These are phyloP conservation scores for Phaffomyces thermotolerans DNA, from an alignment of 805 yeast genomes.

Conservation along the genomic window DNA sequence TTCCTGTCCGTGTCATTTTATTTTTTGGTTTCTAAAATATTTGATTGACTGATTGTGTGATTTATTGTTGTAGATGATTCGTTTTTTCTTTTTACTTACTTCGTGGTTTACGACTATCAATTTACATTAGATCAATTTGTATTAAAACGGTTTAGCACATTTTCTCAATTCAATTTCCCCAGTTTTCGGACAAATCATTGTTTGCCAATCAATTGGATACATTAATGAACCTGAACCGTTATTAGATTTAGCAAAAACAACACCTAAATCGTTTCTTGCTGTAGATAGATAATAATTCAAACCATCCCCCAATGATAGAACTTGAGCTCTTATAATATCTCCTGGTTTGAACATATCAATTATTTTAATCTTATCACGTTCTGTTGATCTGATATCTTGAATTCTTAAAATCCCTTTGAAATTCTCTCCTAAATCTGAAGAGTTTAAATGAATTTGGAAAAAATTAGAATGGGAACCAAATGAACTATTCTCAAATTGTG, in stretches of 20 bases:
- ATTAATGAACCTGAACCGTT: slow-evolving; percentile 67
- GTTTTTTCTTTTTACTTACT: too few species aligned
- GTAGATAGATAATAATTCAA: slow-evolving; percentile 83
- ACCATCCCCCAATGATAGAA: slow-evolving; percentile 88
- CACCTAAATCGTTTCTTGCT: slow-evolving; percentile 88
- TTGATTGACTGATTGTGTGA: too few species aligned
- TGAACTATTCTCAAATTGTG: slow-evolving; percentile 33
- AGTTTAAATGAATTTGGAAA: slow-evolving; percentile 36
- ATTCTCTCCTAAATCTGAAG: slow-evolving; percentile 76
- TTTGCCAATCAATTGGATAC: slow-evolving; percentile 94
- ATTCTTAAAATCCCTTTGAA: slow-evolving; percentile 80
- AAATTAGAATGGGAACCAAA: slow-evolving; percentile 50
- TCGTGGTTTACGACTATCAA: too few species aligned
- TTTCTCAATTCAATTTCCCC: slow-evolving; percentile 76
- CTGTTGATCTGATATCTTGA: slow-evolving; percentile 87
- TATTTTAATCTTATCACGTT: slow-evolving; percentile 78
- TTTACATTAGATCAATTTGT: too few species aligned
- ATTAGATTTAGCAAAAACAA: slow-evolving; percentile 69
- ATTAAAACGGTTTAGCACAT: slow-evolving; percentile 79
- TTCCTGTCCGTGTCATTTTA: slow-evolving; percentile 72
- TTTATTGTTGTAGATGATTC: too few species aligned
- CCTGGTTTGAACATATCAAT: slow-evolving; percentile 83
- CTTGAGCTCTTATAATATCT: slow-evolving; percentile 79
- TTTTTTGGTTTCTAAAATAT: slow-evolving; percentile 22
- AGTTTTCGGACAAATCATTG: slow-evolving; percentile 73